Percentiles rank a stretch among this genome's conserved stretches.
These are phyloP conservation scores for Penicillium fimorum DNA, from an alignment of 495 filamentous ascomycete genomes.

Conservation along the genomic window DNA sequence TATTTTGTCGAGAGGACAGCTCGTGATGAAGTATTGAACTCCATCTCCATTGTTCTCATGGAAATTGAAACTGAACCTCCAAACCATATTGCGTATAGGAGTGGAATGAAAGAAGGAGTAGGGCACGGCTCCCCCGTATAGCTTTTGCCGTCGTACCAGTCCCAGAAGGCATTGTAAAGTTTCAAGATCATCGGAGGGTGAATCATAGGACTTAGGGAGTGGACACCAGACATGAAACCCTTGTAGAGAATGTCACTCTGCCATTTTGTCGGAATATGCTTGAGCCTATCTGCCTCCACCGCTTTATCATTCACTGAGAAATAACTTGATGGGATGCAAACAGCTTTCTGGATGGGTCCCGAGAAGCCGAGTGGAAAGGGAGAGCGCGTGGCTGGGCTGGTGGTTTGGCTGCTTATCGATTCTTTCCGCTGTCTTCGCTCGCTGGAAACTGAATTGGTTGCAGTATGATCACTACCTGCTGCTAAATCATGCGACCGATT, in stretches of 20 bases:
- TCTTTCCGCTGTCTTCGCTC: constrained; percentile 29
- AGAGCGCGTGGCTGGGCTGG: background rate
- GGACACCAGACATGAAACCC: constrained; percentile 49
- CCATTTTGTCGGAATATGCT: constrained; percentile 42
- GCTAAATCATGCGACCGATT: constrained; percentile 36
- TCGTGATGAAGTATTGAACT: constrained; percentile 41
- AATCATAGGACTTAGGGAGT: constrained; percentile 45
- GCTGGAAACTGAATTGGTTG: constrained; percentile 15
- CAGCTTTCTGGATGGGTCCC: constrained; percentile 33
- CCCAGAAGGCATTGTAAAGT: constrained; percentile 46
- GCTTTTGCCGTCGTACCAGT: constrained; percentile 48
- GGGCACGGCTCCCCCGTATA: constrained; percentile 45
- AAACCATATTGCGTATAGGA: constrained; percentile 51
- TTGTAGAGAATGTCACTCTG: constrained; percentile 49
- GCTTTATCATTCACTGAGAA: constrained; percentile 37
- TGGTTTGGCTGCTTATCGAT: constrained; percentile 14
- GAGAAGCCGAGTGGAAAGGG: constrained; percentile 5
- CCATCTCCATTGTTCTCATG: constrained; percentile 42
- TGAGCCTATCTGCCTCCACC: constrained; percentile 47
- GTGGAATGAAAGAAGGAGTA: constrained; percentile 44
- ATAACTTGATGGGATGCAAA: constrained; percentile 38
- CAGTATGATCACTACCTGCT: background rate
- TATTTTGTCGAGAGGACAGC: constrained; percentile 38
- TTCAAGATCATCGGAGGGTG: constrained; percentile 45
- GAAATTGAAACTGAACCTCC: constrained; percentile 48